Base-by-base conservation (phyloP, 306 rosid species). In the Begonia masoniana region DNA sequence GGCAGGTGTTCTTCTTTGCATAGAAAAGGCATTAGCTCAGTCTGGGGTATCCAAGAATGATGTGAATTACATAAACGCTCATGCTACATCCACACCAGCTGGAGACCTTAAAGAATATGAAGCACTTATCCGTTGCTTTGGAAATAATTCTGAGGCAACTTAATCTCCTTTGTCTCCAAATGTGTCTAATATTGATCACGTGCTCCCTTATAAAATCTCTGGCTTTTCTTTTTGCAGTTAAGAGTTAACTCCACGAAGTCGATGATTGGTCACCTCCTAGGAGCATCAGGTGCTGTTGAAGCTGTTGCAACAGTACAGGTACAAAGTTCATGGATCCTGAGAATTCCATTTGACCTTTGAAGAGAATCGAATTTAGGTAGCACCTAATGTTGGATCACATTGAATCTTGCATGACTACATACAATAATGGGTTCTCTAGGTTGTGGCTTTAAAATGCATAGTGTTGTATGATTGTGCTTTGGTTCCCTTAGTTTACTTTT, bases 281-380 rank as follows among this genome's bases (percentile, higher is more conserved):
- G 99, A 60, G 99, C 94, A 45, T 82, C 99, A 54, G 99, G 99
- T 42, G 99, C 77, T 21, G 96, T 91, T 39, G 99, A 91, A 80
- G 99, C 99, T 23, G 94, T 91, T 59, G 96, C 96, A 42, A 76
- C 93, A 55, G 46, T 91, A 50, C 99, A 86, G 94, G 96, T 91
- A 12, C 42, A 31, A 46, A 41, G 39, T 41, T 51, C 54, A 41
- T 53, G 19, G 41, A 59, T 35, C 0, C 10, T 13, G 50, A 47
- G 0, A 59, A 10, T 31, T 31, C 3, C 39, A 3, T 31, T 31
- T 31, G 9, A 31, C 7, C 39, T 31, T 31, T 31, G 39, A 4
- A 31, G 9, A 31, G 8, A 31, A 31, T 31, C 1, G 0, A 5
- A 31, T 31, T 31, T 31, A 31, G 39, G 7, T 31, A 7, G 2